Evolutionary conservation across 257 asterid genomes (phyloP), one percentile per base, ranked within the genome.

Genomic region (Catharanthus roseus): DNA sequence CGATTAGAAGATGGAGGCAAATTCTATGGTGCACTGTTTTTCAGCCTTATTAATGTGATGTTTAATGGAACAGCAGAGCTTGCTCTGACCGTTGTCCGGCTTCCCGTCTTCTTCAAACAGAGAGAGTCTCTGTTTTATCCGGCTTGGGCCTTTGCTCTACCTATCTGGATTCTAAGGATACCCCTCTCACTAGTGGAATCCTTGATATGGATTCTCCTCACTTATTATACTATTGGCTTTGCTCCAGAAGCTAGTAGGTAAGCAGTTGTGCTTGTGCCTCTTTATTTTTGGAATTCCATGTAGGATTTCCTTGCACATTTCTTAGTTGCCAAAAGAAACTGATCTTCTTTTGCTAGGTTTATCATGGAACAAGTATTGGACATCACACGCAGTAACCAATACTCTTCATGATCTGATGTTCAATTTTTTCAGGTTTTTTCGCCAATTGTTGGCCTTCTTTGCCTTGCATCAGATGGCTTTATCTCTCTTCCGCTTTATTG

Each of bases 101-200:
- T 92, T 78, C 98, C 98, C 0, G 96, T 90, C 66, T 92, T 90
- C 87, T 93, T 87, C 65, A 90, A 90, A 77, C 98, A 93, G 68
- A 77, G 98, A 75, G 96, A 90, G 71, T 89, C 91, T 72, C 80
- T 89, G 49, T 89, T 93, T 82, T 93, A 74, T 81, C 98, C 98
- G 12, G 93, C 98, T 54, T 93, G 98, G 98, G 98, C 98, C 2
- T 93, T 93, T 67, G 88, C 97, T 13, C 77, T 93, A 41, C 98
- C 98, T 3, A 93, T 93, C 77, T 93, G 97, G 96, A 84, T 93
- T 74, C 82, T 89, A 41, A 79, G 86, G 75, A 85, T 93, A 74
- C 98, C 98, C 16, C 87, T 90, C 70, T 93, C 98, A 26, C 65
- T 90, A 21, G 67, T 89, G 87, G 98, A 93, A 75, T 93, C 98